Base-by-base conservation (phyloP, 495 filamentous ascomycete species). In the Penicillium egyptiacum region DNA sequence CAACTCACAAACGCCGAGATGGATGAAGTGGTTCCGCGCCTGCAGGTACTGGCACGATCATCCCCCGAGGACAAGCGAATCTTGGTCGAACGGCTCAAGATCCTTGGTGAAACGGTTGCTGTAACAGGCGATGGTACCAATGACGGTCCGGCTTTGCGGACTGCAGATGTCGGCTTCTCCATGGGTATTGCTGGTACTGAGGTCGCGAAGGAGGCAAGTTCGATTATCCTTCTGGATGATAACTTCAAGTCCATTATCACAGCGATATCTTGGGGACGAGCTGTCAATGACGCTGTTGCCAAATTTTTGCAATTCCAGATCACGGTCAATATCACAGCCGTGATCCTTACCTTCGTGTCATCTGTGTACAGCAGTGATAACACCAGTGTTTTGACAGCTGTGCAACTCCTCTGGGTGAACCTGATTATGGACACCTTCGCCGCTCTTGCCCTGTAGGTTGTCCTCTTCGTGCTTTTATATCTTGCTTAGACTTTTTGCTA, bases 391-490 rank as follows among this genome's bases (percentile, higher is more conserved):
- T 75, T 96, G 31, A 93, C 82, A 5, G 90, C 91, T 8, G 91
- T 96, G 17, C 91, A 96, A 74, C 79, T 96, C 23, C 80, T 96
- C 16, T 96, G 91, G 91, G 88, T 96, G 59, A 96, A 96, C 61
- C 77, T 96, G 58, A 95, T 96, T 69, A 96, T 96, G 91, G 91
- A 96, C 61, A 94, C 91, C 0, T 90, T 96, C 58, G 91, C 91
- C 25, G 91, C 91, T 16, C 77, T 96, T 14, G 91, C 91, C 26
- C 78, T 96, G 64, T 72, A 58, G 63, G 69, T 61, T 17, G 37
- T 45, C 22, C 30, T 22, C 8, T 39, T 26, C 12, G 3, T 12
- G 50, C 10, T 5, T 3, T 17, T 10, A 2, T 11, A 8, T 17
- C 17, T 44, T 5, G 9, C 5, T 19, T 16, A 14, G 12, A 20